Base-by-base conservation (phyloP, 2,329 filamentous ascomycete genomes). In the Cadophora sp. region DNA sequence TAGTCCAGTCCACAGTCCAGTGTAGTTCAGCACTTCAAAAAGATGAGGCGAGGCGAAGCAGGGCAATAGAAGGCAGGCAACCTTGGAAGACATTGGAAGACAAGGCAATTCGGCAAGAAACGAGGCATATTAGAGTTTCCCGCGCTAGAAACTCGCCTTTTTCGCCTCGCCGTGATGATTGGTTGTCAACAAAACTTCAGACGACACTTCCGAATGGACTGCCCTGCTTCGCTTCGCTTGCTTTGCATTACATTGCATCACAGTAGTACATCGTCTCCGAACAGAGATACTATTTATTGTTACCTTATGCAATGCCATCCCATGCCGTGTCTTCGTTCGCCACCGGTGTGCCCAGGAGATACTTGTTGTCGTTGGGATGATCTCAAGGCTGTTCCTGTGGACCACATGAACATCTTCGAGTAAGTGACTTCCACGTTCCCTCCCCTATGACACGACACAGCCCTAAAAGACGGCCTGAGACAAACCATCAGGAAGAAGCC, bases 221-320 rank as follows among this genome's bases (percentile, higher is more conserved):
- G 43, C 43, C n/a, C 20, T 48, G 45, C n/a, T 9, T 20, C 24
- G n/a, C n/a, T n/a, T n/a, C n/a, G n/a, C n/a, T n/a, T n/a, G n/a
- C n/a, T n/a, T n/a, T n/a, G n/a, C n/a, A n/a, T n/a, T n/a, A 36
- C 55, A 58, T 58, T n/a, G 33, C 55, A 58, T 58, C 20, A 8
- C 55, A 41, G 20, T 30, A 51, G 11, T 24, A 30, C 27, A 30
- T 30, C 27, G 27, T 30, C 27, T n/a, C n/a, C n/a, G n/a, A 6
- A 30, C 6, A 6, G 27, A 30, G 27, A 30, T 30, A 30, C 27
- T 50, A 56, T 56, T 56, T 20, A 39, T 36, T 39, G 33, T 36
- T 48, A 22, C 45, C n/a, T n/a, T 6, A 18, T 20, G 3, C 7
- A n/a, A n/a, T 4, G 18, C 45, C 2, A 9, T 27, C n/a, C 20